Conservation (phyloP, 2,329 filamentous ascomycete species). For the Cucurbitaria berberidis region DNA sequence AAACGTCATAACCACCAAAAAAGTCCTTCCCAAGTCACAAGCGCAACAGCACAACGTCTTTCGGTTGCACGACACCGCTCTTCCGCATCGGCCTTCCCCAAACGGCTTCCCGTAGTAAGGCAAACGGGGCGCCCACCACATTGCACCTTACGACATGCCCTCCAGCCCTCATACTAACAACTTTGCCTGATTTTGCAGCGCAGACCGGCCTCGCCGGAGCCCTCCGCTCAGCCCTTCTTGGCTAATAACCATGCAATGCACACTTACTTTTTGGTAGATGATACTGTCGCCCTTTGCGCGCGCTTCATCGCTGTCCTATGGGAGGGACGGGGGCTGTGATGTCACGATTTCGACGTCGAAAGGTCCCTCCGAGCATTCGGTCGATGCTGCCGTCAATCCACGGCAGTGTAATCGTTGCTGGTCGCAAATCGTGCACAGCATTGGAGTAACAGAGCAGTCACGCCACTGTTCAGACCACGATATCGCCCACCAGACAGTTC, state of each 20-base stretch:
- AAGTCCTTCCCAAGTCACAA: slow-evolving; percentile 15
- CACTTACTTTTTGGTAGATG: neutral
- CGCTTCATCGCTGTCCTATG: neutral
- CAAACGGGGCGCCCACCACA: slow-evolving; percentile 14
- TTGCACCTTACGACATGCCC: neutral
- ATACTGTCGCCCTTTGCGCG: slow-evolving; percentile 1
- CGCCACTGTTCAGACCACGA: neutral
- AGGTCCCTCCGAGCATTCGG: neutral
- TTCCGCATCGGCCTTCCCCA: slow-evolving; percentile 1
- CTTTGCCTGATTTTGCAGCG: slow-evolving; percentile 4
- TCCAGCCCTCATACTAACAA: neutral
- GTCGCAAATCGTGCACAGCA: neutral
- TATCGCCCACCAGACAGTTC: neutral
- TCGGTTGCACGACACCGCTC: slow-evolving; percentile 1
- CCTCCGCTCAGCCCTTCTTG: slow-evolving; percentile 6
- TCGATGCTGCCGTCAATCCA: neutral
- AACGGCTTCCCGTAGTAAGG: slow-evolving; percentile 1
- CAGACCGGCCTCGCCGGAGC: neutral
- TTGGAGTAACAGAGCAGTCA: neutral
- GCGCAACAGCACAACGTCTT: neutral
- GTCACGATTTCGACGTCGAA: neutral
- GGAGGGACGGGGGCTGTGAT: slow-evolving; percentile 3
- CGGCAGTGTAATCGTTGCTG: neutral
- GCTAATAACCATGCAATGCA: neutral
- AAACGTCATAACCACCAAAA: neutral